phyloP scores from a whole-genome alignment of 768 basidiomycete genomes.

The Pleurotus giganteus region DNA sequence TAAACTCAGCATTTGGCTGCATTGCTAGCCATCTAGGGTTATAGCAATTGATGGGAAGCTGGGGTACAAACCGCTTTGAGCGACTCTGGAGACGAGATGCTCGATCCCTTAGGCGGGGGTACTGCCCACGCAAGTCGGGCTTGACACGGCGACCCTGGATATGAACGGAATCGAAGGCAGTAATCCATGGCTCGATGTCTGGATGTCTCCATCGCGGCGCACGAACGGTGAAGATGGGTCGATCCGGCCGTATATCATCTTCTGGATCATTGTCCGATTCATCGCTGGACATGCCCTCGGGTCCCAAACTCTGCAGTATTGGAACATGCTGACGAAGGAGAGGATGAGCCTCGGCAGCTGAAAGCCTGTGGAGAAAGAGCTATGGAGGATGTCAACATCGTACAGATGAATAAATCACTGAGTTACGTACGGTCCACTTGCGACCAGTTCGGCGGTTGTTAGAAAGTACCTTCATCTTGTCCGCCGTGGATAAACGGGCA shows the following conservation, averaged over 20 bases:
- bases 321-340: constrained; percentile 12
- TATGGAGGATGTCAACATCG: not conserved
- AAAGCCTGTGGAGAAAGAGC: constrained; percentile 9
- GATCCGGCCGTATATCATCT: not conserved
- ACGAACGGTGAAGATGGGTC: constrained; percentile 12
- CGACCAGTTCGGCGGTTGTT: not conserved
- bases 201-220: constrained; percentile 15
- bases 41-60: no score
- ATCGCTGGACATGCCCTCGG: constrained; percentile 24
- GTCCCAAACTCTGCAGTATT: constrained; percentile 19
- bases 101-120: constrained; percentile 8
- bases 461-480: no score
- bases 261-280: constrained; percentile 17
- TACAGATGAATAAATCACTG: not conserved
- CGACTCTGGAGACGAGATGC: no score
- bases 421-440: not conserved
- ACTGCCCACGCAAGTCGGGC: constrained; percentile 10
- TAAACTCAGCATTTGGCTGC: no score
- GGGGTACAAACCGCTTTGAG: no score
- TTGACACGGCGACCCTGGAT: not conserved
- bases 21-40: no score
- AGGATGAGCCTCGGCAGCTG: constrained; percentile 3
- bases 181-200: constrained; percentile 15
- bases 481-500: no score
- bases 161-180: constrained; percentile 18